Conservation (phyloP, 2,329 filamentous ascomycete species). For the Cladosporium cucumerinum region DNA sequence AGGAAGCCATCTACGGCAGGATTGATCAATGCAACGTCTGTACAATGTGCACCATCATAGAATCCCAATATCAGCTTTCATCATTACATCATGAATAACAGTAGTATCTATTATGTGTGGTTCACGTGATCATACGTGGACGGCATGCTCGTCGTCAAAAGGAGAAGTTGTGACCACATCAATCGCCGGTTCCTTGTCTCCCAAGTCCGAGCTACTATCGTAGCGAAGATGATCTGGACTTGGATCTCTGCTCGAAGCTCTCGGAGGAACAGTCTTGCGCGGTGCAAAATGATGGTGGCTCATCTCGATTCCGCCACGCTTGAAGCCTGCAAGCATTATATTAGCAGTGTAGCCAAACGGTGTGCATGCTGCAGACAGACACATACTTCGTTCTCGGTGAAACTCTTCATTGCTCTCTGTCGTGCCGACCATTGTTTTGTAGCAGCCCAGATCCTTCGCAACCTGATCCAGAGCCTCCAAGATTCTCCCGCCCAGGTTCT, state of each 20-base stretch:
- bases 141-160: neutral
- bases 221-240: neutral
- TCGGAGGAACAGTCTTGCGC: neutral
- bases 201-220: neutral
- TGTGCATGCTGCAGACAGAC: neutral
- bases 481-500: constrained; percentile 26
- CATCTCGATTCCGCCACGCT: constrained; percentile 16
- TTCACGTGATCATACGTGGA: neutral
- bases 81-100: neutral
- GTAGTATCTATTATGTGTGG: neutral
- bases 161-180: neutral
- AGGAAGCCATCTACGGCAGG: neutral
- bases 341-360: neutral
- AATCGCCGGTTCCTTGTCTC: neutral
- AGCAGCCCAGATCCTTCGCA: constrained; percentile 22
- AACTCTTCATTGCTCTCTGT: constrained; percentile 24
- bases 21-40: neutral
- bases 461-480: constrained; percentile 23
- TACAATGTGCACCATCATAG: neutral
- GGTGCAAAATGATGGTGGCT: constrained; percentile 15
- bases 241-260: constrained; percentile 11
- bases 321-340: constrained; percentile 15
- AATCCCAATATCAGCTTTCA: neutral
- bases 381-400: constrained; percentile 20
- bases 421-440: constrained; percentile 22